Base-by-base conservation (phyloP, 805 yeast species). In the Zygosaccharomyces kombuchaensis region DNA sequence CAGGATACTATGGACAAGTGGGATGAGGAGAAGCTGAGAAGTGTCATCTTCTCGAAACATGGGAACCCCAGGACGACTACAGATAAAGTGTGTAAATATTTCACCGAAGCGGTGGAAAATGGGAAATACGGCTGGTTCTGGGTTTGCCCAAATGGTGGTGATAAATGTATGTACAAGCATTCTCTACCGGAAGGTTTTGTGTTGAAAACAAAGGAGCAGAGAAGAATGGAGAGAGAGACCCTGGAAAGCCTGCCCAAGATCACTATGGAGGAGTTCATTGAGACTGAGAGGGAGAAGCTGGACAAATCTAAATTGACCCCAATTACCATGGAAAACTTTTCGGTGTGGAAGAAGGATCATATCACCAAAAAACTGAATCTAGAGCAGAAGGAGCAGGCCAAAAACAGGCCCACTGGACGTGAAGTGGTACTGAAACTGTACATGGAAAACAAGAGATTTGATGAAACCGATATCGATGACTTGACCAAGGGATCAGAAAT, bases 51-150 rank as follows among this genome's bases (percentile, higher is more conserved):
- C 53, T 88, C 96, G 44, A 93, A 93, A 70, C 97, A 90, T 59
- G 98, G 99, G 42, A 93, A 93, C 65, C 89, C 84, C 45, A 81
- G 81, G 65, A 88, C 96, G 9, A 89, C 97, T 10, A 93, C 99
- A 0, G 97, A 91, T 54, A 93, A 78, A 55, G 87, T 93, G 40
- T 93, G 99, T 77, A 93, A 90, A 66, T 80, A 67, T 68, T 95
- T 93, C 71, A 87, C 93, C 54, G 96, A 89, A 49, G 98, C 99
- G 0, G 97, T 93, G 47, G 99, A 93, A 64, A 88, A 89, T 62
- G 93, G 91, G 47, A 91, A 91, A 64, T 93, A 93, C 65, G 99
- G 99, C 62, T 93, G 99, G 99, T 90, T 93, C 69, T 93, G 99
- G 99, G 75, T 77, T 16, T 93, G 99, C 73, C 99, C 99, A 22